Conservation (phyloP, 2,329 filamentous ascomycete species). For the Ophiocordyceps camponoti-floridani region DNA sequence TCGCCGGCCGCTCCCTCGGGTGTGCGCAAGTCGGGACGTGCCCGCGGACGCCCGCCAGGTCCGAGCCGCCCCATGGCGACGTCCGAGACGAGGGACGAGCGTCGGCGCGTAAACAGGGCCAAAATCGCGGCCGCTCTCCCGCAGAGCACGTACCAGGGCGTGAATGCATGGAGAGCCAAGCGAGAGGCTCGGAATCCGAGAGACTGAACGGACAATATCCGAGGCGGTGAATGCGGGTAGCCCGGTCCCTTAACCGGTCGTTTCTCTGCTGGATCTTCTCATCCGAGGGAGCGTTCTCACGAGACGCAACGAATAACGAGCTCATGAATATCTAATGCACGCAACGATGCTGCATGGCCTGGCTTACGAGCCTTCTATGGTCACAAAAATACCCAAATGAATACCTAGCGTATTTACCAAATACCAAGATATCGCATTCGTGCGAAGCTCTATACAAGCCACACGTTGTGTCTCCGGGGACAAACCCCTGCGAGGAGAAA, state of each 20-base stretch:
- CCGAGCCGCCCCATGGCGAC: neutral
- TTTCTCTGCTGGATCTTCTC: too few species aligned
- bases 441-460: too few species aligned
- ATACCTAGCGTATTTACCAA: too few species aligned
- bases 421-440: too few species aligned
- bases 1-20: neutral
- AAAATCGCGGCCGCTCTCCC: neutral
- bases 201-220: neutral
- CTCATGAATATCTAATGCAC: too few species aligned
- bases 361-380: too few species aligned
- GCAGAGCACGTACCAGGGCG: conserved; percentile 7
- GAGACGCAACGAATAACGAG: neutral
- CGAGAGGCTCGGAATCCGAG: neutral
- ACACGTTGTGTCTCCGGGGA: too few species aligned
- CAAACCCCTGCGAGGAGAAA: too few species aligned
- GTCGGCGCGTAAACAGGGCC: neutral
- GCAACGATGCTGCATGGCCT: too few species aligned
- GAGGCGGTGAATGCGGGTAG: too few species aligned
- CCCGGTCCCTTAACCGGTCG: too few species aligned
- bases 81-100: neutral
- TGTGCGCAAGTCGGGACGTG: neutral
- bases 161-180: conserved; percentile 10
- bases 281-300: neutral
- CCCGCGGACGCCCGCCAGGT: neutral
- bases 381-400: too few species aligned